Evolutionary conservation across 2,329 filamentous ascomycete species (phyloP), one percentile per base, ranked within the genome.

Genomic region (Dichotomopilus funicola): DNA sequence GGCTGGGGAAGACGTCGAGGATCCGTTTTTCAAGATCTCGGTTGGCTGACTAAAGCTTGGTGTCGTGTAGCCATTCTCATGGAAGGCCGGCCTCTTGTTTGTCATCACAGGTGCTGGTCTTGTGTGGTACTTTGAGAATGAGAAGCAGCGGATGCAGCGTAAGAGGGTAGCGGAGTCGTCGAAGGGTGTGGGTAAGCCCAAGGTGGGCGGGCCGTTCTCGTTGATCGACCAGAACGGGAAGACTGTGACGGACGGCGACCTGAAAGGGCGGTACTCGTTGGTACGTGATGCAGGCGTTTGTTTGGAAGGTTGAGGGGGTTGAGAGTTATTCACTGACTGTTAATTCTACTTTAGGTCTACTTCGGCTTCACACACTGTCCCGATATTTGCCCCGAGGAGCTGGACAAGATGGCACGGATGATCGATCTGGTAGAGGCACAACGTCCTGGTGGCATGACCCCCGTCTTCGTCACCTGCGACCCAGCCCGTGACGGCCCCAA

Each of bases 351-450:
- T 7, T 10, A 94, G 89, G 85, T 97, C 40, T 99, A 99, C 75
- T 99, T 99, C 70, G 94, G 94, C 66, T 99, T 99, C 79, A 92
- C 90, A 7, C 91, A 96, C 72, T 99, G 94, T 71, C 94, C 94
- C 31, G 94, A 99, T 70, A 99, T 99, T 70, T 99, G 94, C 76
- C 94, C 94, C 37, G 94, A 99, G 68, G 94, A 99, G 74, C 86
- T 99, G 65, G 94, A 99, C 76, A 99, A 99, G 78, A 96, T 99
- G 91, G 89, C 92, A n/a, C 79, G 80, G 56, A 96, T 97, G 83
- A 87, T 95, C 67, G 91, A 99, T 68, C 76, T 81, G 6, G 79
- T 86, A 45, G 75, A 84, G 63, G 74, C 74, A 49, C 72, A 78
- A 64, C 66, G 68, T 4, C 77, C 80, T 2, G 72, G 71, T 46